Evolutionary conservation across 805 yeast genomes (phyloP).

Genomic region (Kodamaea restingae): DNA sequence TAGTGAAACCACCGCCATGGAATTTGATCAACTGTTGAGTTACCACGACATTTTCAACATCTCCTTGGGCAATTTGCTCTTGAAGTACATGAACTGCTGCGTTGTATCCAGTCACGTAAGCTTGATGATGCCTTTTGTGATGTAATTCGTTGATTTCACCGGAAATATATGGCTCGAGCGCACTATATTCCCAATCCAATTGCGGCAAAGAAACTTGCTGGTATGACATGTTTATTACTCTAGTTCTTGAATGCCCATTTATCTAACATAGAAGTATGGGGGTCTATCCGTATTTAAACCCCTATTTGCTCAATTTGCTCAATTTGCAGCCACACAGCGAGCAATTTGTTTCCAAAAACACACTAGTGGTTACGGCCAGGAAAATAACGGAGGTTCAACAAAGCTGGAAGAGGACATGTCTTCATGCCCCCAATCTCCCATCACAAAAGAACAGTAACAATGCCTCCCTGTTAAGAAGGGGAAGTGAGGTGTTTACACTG

Average conservation of each 20-base stretch:
- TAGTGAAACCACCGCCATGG: conserved; percentile 50
- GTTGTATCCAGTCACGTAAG: conserved; percentile 46
- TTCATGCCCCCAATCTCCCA: too few relatives aligned
- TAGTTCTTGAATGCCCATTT: too few relatives aligned
- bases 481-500: too few relatives aligned
- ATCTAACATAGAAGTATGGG: too few relatives aligned
- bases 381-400: neutral
- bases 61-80: conserved; percentile 34
- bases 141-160: conserved; percentile 46
- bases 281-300: neutral
- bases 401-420: neutral
- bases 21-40: conserved; percentile 45
- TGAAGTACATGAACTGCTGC: conserved; percentile 39
- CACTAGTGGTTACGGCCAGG: neutral
- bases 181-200: conserved; percentile 45
- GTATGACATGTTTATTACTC: too few relatives aligned
- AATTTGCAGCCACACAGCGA: neutral
- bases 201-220: conserved; percentile 29
- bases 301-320: too few relatives aligned
- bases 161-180: conserved; percentile 46
- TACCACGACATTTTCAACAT: conserved; percentile 39
- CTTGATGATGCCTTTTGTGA: conserved; percentile 48
- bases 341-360: neutral
- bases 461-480: too few relatives aligned
- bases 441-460: too few relatives aligned